Evolutionary conservation across 2,329 filamentous ascomycete genomes (phyloP), one percentile per base, ranked within the genome.

Genomic region (Immersiporthe knoxdaviesiana): DNA sequence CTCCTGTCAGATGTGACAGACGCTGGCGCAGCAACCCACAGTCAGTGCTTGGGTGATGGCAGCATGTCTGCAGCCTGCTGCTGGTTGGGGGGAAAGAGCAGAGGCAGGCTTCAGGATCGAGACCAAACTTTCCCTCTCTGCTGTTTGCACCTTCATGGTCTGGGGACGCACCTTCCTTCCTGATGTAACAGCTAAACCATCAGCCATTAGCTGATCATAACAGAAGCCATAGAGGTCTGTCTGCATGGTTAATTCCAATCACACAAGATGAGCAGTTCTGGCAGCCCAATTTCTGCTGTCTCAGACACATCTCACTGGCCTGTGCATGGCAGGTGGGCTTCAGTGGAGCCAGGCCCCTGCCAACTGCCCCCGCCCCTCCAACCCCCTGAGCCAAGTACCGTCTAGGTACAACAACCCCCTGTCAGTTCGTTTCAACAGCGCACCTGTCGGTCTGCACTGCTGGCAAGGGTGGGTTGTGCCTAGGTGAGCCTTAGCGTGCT

Each of bases 351-450:
- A n/a, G 59, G 35, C 47, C 39, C 66, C 66, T 50, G 50, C 41
- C 30, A 16, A 32, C 39, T 60, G 8, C 66, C 66, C 66, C 39
- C n/a, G n/a, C n/a, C n/a, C n/a, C n/a, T n/a, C n/a, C n/a, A n/a
- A n/a, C 66, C 50, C 66, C 66, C 66, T 68, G 60, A 68, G 37
- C 52, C 27, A 65, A 65, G 67, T 71, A 71, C 70, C 64, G 56
- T 27, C 61, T 14, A 62, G 52, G 70, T 71, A 71, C 64, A 69
- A 59, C 65, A n/a, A 37, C 54, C 70, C 67, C 70, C 64, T 69
- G 69, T 68, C 65, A 41, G 64, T 68, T 67, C 41, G 67, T 71
- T 71, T 69, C 70, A 71, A 69, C 67, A 59, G 54, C n/a, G n/a
- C 62, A 65, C 64, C 60, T 71, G 69, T 71, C 67, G 67, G 67